Evolutionary conservation across 2,329 filamentous ascomycete genomes (phyloP).

Genomic region (Scedosporium boydii): DNA sequence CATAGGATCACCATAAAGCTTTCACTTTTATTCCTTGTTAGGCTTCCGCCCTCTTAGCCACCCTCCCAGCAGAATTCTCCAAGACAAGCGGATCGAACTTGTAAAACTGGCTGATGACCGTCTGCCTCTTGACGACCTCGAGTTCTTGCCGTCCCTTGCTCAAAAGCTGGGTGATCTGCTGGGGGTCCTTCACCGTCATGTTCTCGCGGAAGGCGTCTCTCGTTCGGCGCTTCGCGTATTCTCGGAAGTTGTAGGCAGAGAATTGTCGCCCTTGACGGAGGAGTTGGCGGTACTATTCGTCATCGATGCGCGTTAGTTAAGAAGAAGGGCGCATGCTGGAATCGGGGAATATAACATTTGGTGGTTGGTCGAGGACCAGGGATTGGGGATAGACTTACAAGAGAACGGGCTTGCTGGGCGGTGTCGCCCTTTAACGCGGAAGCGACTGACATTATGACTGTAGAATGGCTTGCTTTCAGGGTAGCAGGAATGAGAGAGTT

Average conservation of each 20-base stretch:
- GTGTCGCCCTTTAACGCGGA: constrained; percentile 38
- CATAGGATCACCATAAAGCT: too few species aligned
- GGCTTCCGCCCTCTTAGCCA: neutral
- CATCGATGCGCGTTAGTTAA: neutral
- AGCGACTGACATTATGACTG: constrained; percentile 26
- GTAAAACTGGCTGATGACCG: constrained; percentile 88
- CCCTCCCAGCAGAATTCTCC: constrained; percentile 34
- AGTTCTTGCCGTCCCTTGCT: constrained; percentile 82
- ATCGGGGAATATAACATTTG: neutral
- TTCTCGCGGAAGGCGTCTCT: constrained; percentile 84
- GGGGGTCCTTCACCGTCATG: constrained; percentile 59
- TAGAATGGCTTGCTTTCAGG: neutral
- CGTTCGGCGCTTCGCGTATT: constrained; percentile 88
- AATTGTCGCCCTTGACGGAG: constrained; percentile 82
- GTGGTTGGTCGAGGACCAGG: neutral
- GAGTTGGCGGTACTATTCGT: constrained; percentile 74
- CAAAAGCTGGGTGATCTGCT: constrained; percentile 76
- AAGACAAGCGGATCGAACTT: constrained; percentile 86
- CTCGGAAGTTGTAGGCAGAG: constrained; percentile 92
- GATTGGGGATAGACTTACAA: constrained; percentile 30
- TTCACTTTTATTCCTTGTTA: neutral
- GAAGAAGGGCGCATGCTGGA: constrained; percentile 8
- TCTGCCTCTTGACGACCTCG: constrained; percentile 92
- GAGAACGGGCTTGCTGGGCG: constrained; percentile 47
- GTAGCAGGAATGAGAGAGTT: neutral